A percentile compares a stretch with the other conserved stretches of the same genome.
phyloP scores from a whole-genome alignment of 768 basidiomycete species.

The button mushroom (Agaricus bisporus) region DNA sequence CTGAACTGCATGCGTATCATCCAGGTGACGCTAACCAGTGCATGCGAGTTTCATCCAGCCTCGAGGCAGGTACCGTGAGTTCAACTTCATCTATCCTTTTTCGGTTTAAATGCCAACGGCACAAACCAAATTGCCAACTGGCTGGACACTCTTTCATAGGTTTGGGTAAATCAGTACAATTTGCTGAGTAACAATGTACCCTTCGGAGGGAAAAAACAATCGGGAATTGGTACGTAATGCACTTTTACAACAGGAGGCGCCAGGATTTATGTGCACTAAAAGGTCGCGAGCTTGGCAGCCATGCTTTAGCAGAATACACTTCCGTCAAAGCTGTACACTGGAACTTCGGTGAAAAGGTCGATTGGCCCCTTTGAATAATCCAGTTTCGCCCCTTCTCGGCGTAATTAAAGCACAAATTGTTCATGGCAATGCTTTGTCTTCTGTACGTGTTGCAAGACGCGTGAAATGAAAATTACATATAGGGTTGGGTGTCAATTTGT shows the following conservation, averaged over 20 bases:
- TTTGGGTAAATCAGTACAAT: conserved; percentile 93
- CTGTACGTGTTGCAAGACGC: background rate
- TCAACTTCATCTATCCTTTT: conserved; percentile 10
- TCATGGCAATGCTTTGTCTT: background rate
- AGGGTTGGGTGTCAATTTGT: too few relatives aligned
- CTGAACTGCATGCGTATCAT: conserved; percentile 13
- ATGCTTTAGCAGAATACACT: conserved; percentile 81
- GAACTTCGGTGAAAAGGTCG: conserved; percentile 79
- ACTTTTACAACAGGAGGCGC: background rate
- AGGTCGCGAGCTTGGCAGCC: conserved; percentile 86
- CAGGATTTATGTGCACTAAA: conserved; percentile 3
- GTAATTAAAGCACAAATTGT: background rate
- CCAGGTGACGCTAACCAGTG: conserved; percentile 80
- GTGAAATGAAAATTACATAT: too few relatives aligned
- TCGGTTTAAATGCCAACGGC: background rate
- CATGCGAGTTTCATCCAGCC: conserved; percentile 77
- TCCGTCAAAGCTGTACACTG: conserved; percentile 80
- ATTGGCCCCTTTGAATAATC: conserved; percentile 61
- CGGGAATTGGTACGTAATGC: conserved; percentile 61
- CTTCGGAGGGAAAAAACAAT: conserved; percentile 94
- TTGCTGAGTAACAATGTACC: conserved; percentile 82
- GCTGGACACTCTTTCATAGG: conserved; percentile 30
- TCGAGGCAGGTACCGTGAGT: conserved; percentile 85
- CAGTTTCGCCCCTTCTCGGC: too few relatives aligned
- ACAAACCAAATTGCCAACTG: background rate